phyloP scores from a whole-genome alignment of 768 basidiomycete genomes.

The Chalciporus piperatus region DNA sequence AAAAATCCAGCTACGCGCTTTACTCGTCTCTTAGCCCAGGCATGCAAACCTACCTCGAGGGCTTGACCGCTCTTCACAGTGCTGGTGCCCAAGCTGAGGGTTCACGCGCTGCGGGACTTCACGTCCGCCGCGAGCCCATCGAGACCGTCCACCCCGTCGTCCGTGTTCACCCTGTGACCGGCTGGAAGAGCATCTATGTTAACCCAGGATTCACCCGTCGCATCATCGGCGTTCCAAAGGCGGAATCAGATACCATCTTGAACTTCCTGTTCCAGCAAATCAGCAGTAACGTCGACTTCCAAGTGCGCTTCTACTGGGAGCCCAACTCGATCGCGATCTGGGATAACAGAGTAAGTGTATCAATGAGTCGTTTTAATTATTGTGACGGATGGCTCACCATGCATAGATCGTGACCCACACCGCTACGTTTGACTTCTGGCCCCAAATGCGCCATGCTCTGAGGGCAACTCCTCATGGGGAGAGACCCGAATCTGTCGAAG shows the following conservation, averaged over 20 bases:
- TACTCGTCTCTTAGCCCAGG: conserved; percentile 78
- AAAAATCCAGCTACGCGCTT: conserved; percentile 59
- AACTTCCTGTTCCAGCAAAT: conserved; percentile 71
- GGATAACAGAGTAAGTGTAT: conserved; percentile 66
- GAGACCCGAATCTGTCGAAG: conserved; percentile 70
- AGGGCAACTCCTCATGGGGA: conserved; percentile 83
- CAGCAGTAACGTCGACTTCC: conserved; percentile 66
- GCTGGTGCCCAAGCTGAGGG: conserved; percentile 78
- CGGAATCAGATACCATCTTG: conserved; percentile 75
- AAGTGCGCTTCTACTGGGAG: conserved; percentile 78
- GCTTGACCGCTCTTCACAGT: conserved; percentile 70
- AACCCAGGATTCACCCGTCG: conserved; percentile 82
- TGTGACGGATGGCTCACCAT: no score
- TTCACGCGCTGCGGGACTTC: conserved; percentile 62
- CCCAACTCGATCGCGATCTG: conserved; percentile 77
- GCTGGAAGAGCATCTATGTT: conserved; percentile 81
- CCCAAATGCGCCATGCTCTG: conserved; percentile 70
- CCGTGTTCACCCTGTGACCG: conserved; percentile 80
- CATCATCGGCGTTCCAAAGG: conserved; percentile 76
- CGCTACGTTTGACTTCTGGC: conserved; percentile 83
- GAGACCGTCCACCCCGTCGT: conserved; percentile 79
- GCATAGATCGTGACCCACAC: conserved; percentile 67
- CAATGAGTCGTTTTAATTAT: no score
- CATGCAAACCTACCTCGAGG: conserved; percentile 75
- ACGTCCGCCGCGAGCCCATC: conserved; percentile 65